phyloP scores from a whole-genome alignment of 1,284 basidiomycete species.

The Pascua guehoae region DNA sequence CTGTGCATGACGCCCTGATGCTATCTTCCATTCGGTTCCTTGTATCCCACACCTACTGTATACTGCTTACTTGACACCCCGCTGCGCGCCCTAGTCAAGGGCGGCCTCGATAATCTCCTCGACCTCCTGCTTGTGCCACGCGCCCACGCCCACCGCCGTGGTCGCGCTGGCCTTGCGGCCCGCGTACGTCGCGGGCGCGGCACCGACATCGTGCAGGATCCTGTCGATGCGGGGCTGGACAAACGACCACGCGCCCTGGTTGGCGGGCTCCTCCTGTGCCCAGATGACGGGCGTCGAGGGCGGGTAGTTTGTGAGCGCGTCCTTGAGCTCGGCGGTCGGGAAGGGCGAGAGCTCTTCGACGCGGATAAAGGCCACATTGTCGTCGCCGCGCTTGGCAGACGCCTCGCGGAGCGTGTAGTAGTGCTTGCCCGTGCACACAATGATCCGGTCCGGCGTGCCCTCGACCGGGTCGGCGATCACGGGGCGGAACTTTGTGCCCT shows the following conservation, averaged over 20 bases:
- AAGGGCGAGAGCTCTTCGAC: constrained; percentile 83
- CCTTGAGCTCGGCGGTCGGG: constrained; percentile 61
- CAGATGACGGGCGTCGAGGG: constrained; percentile 55
- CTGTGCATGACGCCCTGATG: too few relatives aligned
- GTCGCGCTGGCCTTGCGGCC: constrained; percentile 69
- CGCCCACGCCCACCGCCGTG: constrained; percentile 72
- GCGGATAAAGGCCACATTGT: constrained; percentile 62
- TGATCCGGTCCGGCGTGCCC: constrained; percentile 30
- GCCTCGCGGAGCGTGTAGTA: constrained; percentile 79
- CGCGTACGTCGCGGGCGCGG: constrained; percentile 54
- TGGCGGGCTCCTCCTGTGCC: constrained; percentile 81
- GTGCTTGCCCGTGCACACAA: constrained; percentile 67
- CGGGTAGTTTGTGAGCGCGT: constrained; percentile 55
- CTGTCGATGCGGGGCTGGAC: constrained; percentile 58
- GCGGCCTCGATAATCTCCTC: constrained; percentile 58
- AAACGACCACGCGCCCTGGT: constrained; percentile 75
- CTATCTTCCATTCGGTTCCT: too few relatives aligned
- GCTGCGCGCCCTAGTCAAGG: constrained; percentile 13
- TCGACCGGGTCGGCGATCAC: constrained; percentile 58
- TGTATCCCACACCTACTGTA: too few relatives aligned
- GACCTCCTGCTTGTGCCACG: constrained; percentile 65
- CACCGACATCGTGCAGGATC: constrained; percentile 51
- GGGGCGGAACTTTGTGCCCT: constrained; percentile 64
- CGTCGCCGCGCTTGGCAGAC: constrained; percentile 55
- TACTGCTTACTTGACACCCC: too few relatives aligned